Evolutionary conservation across 768 basidiomycete genomes (phyloP).

Genomic region (Pisolithus microcarpus): DNA sequence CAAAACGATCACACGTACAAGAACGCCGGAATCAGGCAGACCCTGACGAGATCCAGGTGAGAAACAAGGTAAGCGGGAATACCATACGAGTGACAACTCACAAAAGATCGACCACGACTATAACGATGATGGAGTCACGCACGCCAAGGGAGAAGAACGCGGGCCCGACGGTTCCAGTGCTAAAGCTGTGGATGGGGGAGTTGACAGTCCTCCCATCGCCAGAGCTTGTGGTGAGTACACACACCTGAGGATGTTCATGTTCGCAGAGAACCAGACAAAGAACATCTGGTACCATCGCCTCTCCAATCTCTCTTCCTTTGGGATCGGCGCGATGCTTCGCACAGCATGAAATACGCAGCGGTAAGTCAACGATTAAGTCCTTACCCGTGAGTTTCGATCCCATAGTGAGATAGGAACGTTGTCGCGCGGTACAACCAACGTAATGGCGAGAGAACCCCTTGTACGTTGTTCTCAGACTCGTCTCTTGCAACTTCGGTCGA

Average conservation of each 20-base stretch:
- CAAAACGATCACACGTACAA: slow-evolving; percentile 22
- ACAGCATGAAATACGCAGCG: background rate
- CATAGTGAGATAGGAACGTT: slow-evolving; percentile 26
- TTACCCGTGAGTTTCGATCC: slow-evolving; percentile 38
- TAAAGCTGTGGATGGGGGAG: slow-evolving; percentile 28
- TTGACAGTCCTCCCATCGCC: no score
- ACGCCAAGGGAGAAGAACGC: slow-evolving; percentile 42
- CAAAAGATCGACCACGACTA: slow-evolving; percentile 40
- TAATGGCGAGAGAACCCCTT: background rate
- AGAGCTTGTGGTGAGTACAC: slow-evolving; percentile 8
- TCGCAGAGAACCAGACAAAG: slow-evolving; percentile 46
- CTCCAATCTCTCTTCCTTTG: slow-evolving; percentile 30
- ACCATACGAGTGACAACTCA: slow-evolving; percentile 15
- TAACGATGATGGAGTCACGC: slow-evolving; percentile 34
- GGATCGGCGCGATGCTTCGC: slow-evolving; percentile 34
- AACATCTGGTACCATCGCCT: slow-evolving; percentile 40
- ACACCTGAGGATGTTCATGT: slow-evolving; percentile 38
- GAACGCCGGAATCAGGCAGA: slow-evolving; percentile 30
- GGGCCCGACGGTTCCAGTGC: slow-evolving; percentile 45
- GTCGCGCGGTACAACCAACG: slow-evolving; percentile 19
- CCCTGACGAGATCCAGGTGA: slow-evolving; percentile 16
- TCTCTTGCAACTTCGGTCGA: background rate
- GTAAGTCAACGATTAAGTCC: slow-evolving; percentile 1
- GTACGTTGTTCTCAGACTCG: background rate
- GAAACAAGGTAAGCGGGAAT: background rate